A percentile compares a stretch with the other conserved stretches of the same genome.
These are phyloP conservation scores for Cucurbitaria berberidis DNA, from an alignment of 2,329 filamentous ascomycete genomes.

Conservation along the genomic window DNA sequence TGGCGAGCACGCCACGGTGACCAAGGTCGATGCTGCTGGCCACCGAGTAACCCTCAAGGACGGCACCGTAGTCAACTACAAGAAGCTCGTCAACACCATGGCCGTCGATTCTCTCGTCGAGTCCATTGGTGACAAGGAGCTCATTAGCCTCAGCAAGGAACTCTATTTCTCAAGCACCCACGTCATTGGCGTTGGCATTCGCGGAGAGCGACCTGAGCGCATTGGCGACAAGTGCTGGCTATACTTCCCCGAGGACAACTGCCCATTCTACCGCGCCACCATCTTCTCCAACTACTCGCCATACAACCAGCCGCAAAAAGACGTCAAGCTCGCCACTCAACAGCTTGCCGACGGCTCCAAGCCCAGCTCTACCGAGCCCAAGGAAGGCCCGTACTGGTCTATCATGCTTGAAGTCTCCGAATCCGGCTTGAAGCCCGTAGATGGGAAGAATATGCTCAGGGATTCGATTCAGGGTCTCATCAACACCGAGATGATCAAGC, in stretches of 20 bases:
- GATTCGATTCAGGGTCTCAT: constrained; percentile 95
- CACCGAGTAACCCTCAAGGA: constrained; percentile 84
- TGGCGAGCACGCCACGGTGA: constrained; percentile 82
- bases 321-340: constrained; percentile 83
- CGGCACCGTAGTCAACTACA: constrained; percentile 87
- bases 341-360: constrained; percentile 86
- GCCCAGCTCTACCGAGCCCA: constrained; percentile 71
- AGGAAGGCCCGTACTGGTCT: constrained; percentile 97
- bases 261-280: constrained; percentile 98
- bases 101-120: constrained; percentile 87
- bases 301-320: constrained; percentile 88
- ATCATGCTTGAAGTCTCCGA: constrained; percentile 99
- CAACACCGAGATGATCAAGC: constrained; percentile 95
- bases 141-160: constrained; percentile 82
- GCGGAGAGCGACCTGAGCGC: constrained; percentile 87
- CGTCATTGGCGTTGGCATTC: constrained; percentile 94
- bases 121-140: constrained; percentile 84
- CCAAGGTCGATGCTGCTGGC: constrained; percentile 82
- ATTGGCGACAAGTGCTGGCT: constrained; percentile 99
- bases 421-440: constrained; percentile 92
- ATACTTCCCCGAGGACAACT: constrained; percentile 99
- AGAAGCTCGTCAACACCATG: constrained; percentile 96
- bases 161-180: constrained; percentile 98
- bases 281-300: constrained; percentile 99
- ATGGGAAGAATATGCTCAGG: constrained; percentile 80